phyloP scores from a whole-genome alignment of 2,329 filamentous ascomycete genomes.

The Fusarium lateritium region DNA sequence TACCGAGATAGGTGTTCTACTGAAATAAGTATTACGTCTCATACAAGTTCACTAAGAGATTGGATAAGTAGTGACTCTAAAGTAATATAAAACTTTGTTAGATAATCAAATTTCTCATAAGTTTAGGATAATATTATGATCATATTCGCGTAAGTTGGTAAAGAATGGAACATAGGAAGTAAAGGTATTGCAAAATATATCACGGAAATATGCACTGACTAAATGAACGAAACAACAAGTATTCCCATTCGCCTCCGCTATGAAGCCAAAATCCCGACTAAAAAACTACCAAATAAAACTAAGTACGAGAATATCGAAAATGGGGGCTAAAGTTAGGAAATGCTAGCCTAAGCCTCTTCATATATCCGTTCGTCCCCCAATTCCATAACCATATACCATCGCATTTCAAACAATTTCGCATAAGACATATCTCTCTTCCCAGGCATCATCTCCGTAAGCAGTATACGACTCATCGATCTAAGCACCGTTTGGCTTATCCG shows the following conservation, averaged over 20 bases:
- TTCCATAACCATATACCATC: conserved; percentile 31
- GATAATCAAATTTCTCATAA: too few species aligned
- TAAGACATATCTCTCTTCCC: conserved; percentile 30
- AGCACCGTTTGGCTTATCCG: conserved; percentile 39
- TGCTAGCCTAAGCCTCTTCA: conserved; percentile 12
- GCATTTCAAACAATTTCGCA: conserved; percentile 36
- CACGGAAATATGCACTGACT: too few species aligned
- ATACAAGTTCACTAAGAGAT: too few species aligned
- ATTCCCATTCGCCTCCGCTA: conserved; percentile 55
- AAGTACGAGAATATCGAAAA: conserved; percentile 41
- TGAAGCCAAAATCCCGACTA: conserved; percentile 45
- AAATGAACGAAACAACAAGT: conserved; percentile 18
- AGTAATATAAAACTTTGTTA: too few species aligned
- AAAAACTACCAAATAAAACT: conserved; percentile 33
- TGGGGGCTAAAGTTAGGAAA: conserved; percentile 10
- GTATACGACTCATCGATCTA: conserved; percentile 11
- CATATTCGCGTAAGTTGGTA: too few species aligned
- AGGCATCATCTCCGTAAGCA: conserved; percentile 44
- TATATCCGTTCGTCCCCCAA: conserved; percentile 20
- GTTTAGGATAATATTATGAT: too few species aligned
- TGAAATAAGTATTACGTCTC: too few species aligned
- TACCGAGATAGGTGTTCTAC: too few species aligned
- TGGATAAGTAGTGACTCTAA: too few species aligned
- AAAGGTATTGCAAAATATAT: too few species aligned
- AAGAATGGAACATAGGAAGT: too few species aligned